Evolutionary conservation across 2,329 filamentous ascomycete genomes (phyloP).

Genomic region (Neobulgaria alba): DNA sequence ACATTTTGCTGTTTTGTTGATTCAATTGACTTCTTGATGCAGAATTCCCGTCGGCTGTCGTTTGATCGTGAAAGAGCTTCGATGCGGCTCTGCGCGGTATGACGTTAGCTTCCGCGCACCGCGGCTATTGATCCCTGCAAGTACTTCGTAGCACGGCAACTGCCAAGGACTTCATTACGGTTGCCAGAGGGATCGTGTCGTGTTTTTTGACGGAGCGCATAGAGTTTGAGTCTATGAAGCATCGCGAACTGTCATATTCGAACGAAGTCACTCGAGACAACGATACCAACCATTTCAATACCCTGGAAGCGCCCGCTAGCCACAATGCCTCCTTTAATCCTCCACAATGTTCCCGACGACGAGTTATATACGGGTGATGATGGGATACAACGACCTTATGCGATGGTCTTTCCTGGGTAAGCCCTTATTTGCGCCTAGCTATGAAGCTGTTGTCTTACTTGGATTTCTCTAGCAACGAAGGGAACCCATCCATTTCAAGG

Average conservation of each 20-base stretch:
- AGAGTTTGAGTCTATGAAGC: constrained; percentile 1
- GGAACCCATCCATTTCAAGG: constrained; percentile 39
- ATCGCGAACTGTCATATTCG: too few species aligned
- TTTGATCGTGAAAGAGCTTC: constrained; percentile 7
- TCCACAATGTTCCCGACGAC: constrained; percentile 61
- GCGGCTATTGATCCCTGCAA: not conserved
- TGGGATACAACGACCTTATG: constrained; percentile 56
- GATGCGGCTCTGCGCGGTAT: constrained; percentile 5
- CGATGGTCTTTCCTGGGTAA: constrained; percentile 57
- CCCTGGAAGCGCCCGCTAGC: not conserved
- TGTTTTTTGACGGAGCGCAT: too few species aligned
- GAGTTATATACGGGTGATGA: constrained; percentile 59
- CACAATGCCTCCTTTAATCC: constrained; percentile 54
- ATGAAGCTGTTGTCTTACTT: too few species aligned
- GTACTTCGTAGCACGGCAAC: too few species aligned
- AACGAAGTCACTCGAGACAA: too few species aligned
- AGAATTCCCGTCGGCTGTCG: constrained; percentile 9
- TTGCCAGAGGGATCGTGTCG: not conserved
- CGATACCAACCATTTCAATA: too few species aligned
- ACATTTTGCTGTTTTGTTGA: constrained; percentile 23
- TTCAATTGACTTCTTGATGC: constrained; percentile 6
- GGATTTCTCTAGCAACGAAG: constrained; percentile 46
- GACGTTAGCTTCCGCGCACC: constrained; percentile 10
- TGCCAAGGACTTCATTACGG: too few species aligned
- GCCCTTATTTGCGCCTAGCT: too few species aligned